phyloP scores from a whole-genome alignment of 2,329 filamentous ascomycete species.

The Arthrobotrys iridis region DNA sequence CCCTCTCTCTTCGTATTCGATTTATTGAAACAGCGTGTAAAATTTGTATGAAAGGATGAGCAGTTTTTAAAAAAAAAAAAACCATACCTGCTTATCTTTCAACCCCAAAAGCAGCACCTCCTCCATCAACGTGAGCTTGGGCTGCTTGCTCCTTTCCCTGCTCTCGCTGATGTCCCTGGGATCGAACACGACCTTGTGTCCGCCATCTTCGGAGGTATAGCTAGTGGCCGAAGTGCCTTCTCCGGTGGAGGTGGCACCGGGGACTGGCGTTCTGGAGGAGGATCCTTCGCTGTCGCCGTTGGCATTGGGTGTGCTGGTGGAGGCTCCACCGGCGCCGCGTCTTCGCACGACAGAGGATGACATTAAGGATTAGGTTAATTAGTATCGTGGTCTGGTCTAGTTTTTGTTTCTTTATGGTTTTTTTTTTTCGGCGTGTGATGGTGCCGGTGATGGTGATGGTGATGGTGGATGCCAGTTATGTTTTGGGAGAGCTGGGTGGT shows the following conservation, averaged over 20 bases:
- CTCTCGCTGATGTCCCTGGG: constrained; percentile 97
- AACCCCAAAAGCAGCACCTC: constrained; percentile 93
- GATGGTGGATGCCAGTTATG: neutral
- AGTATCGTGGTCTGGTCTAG: neutral
- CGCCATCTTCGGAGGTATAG: constrained; percentile 87
- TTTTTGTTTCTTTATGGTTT: neutral
- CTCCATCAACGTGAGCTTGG: constrained; percentile 98
- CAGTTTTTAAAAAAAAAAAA: neutral
- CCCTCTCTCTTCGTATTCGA: neutral
- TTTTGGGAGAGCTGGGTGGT: neutral
- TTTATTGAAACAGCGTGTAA: too few relatives aligned
- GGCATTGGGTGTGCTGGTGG: constrained; percentile 71
- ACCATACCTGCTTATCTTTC: constrained; percentile 94
- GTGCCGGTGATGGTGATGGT: neutral
- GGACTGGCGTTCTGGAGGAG: constrained; percentile 68
- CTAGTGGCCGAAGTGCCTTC: constrained; percentile 74
- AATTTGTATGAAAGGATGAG: neutral
- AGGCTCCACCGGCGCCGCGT: constrained; percentile 73
- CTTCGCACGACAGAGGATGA: constrained; percentile 48
- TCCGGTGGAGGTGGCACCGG: constrained; percentile 70
- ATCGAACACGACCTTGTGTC: constrained; percentile 74
- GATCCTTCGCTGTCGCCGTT: constrained; percentile 74
- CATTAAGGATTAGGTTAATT: constrained; percentile 46
- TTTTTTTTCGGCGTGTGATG: neutral
- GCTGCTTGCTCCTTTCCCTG: constrained; percentile 94